These are phyloP conservation scores for Xylaria sp. DNA, from an alignment of 2,329 filamentous ascomycete species.

Conservation along the genomic window DNA sequence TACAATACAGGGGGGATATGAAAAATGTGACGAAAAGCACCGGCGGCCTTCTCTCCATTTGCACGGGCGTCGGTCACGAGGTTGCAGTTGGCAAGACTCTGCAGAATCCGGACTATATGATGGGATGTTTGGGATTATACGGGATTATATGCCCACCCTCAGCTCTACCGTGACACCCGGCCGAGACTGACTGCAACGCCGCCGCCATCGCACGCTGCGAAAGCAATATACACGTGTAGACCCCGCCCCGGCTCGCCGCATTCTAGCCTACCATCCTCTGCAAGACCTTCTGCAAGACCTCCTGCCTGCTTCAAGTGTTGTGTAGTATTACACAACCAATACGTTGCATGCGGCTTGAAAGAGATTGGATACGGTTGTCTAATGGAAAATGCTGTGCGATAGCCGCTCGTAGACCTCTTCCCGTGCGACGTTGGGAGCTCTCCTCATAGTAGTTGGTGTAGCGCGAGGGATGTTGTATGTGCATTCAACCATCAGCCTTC, in stretches of 20 bases:
- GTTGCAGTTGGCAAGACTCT: slow-evolving; percentile 19
- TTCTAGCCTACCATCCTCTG: slow-evolving; percentile 16
- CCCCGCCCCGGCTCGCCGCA: slow-evolving; percentile 12
- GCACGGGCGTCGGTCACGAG: slow-evolving; percentile 22
- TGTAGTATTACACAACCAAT: slow-evolving; percentile 14
- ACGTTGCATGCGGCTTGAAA: slow-evolving; percentile 22
- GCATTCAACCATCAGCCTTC: slow-evolving; percentile 1
- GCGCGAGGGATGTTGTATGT: slow-evolving; percentile 1
- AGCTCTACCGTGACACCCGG: slow-evolving; percentile 11
- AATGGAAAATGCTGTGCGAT: slow-evolving; percentile 21
- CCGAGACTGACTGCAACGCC: slow-evolving; percentile 18
- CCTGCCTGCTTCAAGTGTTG: neutral
- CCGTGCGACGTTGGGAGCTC: slow-evolving; percentile 25
- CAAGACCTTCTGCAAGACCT: neutral
- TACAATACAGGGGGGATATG: slow-evolving; percentile 11
- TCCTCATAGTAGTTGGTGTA: slow-evolving; percentile 12
- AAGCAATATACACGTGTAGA: slow-evolving; percentile 18
- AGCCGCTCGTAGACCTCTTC: slow-evolving; percentile 27
- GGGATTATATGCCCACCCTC: slow-evolving; percentile 16
- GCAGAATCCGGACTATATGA: slow-evolving; percentile 12
- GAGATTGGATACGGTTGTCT: slow-evolving; percentile 22
- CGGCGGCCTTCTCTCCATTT: slow-evolving; percentile 21
- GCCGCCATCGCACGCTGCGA: slow-evolving; percentile 8
- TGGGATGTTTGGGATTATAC: too few species aligned
- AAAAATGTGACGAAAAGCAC: slow-evolving; percentile 25